Evolutionary conservation across 495 filamentous ascomycete species (phyloP).

Genomic region (Annulohypoxylon stygium): DNA sequence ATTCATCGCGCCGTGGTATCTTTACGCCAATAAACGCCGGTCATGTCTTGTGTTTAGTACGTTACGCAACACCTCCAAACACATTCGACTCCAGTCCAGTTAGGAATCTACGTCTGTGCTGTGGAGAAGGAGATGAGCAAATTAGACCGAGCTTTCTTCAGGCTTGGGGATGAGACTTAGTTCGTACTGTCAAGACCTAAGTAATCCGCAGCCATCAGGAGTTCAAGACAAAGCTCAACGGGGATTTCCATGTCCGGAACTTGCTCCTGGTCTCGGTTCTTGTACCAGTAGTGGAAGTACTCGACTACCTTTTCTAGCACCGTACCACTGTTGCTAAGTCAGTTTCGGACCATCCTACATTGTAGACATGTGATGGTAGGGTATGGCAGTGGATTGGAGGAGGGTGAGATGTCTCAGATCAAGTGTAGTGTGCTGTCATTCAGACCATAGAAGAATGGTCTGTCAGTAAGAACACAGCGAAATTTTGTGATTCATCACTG

Average conservation of each 20-base stretch:
- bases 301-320: slow-evolving; percentile 92
- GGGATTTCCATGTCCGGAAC: slow-evolving; percentile 92
- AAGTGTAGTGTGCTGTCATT: slow-evolving; percentile 69
- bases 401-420: slow-evolving; percentile 62
- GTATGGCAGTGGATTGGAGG: background rate
- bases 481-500: slow-evolving; percentile 59
- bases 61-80: background rate
- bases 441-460: slow-evolving; percentile 57
- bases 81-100: background rate
- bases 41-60: background rate
- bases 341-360: slow-evolving; percentile 9
- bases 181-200: slow-evolving; percentile 58
- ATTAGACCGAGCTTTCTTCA: slow-evolving; percentile 3
- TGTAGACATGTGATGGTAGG: slow-evolving; percentile 9
- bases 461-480: slow-evolving; percentile 59
- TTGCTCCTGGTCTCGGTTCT: slow-evolving; percentile 78
- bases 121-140: slow-evolving; percentile 1
- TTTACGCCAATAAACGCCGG: slow-evolving; percentile 33
- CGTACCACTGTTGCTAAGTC: slow-evolving; percentile 68
- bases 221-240: slow-evolving; percentile 79
- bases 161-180: background rate
- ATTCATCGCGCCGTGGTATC: slow-evolving; percentile 36
- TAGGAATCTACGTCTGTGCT: slow-evolving; percentile 38
- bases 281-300: slow-evolving; percentile 91
- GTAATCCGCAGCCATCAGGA: slow-evolving; percentile 87